Base-by-base conservation (phyloP, 2,329 filamentous ascomycete genomes). In the Pestalotiopsis sp. region DNA sequence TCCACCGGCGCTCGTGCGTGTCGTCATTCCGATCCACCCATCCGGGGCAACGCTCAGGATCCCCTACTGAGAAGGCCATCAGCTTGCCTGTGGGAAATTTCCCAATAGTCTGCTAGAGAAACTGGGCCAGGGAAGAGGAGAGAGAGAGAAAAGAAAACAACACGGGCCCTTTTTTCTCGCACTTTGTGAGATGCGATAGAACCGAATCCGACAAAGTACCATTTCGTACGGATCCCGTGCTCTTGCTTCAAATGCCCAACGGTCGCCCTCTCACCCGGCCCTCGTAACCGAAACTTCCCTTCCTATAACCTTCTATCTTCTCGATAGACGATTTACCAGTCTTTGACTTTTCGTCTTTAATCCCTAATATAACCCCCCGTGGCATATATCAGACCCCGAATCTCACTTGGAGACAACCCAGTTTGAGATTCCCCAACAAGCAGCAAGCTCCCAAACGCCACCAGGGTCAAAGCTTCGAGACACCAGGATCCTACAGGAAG, bases 1-100 rank as follows among this genome's bases (percentile, higher is more conserved):
- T 52, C 27, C n/a, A 59, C 17, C 52, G 20, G 14, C 56, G 57
- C 39, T 66, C 57, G 56, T 52, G 64, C 64, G 52, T 66, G 64
- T 66, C 64, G 64, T 66, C 64, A 66, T 66, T n/a, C 31, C 56
- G 63, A 38, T 57, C 63, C 63, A 66, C 63, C 63, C 63, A 45
- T 27, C 52, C 36, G 56, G n/a, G 36, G 27, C 38, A 14, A 63
- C 31, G 60, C 25, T 23, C n/a, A 38, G 31, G 45, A 52, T 52
- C 45, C 45, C 45, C 20, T 52, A 52, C 45, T 52, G 45, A 52
- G 45, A 52, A 52, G 45, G 20, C 45, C 45, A 56, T 17, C 49
- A 56, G 49, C 49, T 56, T 17, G 49, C 49, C 17, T 36, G 31
- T n/a, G 45, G 45, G 45, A 52, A 52, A 52, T 23, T 52, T 52